phyloP scores from a whole-genome alignment of 2,329 filamentous ascomycete species.

The Sphaerulina musiva region DNA sequence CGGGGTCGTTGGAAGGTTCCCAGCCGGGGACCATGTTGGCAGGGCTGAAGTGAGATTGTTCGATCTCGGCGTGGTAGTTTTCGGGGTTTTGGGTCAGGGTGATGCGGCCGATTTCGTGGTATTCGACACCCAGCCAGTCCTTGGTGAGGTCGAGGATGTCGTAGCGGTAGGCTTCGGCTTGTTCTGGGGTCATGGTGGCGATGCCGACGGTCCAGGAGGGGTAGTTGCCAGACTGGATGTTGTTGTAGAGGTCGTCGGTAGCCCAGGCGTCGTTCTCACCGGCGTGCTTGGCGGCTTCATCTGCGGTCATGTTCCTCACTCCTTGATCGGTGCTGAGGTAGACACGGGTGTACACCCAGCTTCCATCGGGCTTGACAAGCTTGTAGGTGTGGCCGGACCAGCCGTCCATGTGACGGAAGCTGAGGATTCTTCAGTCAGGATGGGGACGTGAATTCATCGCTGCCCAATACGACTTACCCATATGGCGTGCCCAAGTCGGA shows the following conservation, averaged over 20 bases:
- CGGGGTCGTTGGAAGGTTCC: conserved; percentile 44
- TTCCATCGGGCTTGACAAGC: conserved; percentile 42
- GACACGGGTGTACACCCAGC: conserved; percentile 40
- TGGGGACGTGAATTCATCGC: not conserved
- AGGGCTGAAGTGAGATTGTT: conserved; percentile 49
- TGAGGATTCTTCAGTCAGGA: not conserved
- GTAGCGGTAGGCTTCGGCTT: conserved; percentile 47
- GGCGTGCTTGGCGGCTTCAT: conserved; percentile 41
- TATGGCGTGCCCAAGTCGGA: conserved; percentile 46
- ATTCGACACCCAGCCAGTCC: conserved; percentile 46
- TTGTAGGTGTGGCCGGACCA: conserved; percentile 20
- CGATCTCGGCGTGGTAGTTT: conserved; percentile 48
- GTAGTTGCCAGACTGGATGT: conserved; percentile 39
- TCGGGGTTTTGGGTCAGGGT: conserved; percentile 51
- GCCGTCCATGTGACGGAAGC: conserved; percentile 18
- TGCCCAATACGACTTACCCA: conserved; percentile 35
- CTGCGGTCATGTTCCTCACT: conserved; percentile 44
- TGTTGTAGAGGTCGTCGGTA: conserved; percentile 42
- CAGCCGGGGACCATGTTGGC: conserved; percentile 48
- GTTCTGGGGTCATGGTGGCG: conserved; percentile 43
- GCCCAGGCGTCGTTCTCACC: conserved; percentile 49
- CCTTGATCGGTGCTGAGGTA: conserved; percentile 38
- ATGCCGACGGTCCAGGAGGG: conserved; percentile 42
- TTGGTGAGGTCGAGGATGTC: conserved; percentile 51
- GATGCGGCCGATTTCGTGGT: conserved; percentile 44